Conservation (phyloP, 257 asterid species). For the Rhazya stricta region DNA sequence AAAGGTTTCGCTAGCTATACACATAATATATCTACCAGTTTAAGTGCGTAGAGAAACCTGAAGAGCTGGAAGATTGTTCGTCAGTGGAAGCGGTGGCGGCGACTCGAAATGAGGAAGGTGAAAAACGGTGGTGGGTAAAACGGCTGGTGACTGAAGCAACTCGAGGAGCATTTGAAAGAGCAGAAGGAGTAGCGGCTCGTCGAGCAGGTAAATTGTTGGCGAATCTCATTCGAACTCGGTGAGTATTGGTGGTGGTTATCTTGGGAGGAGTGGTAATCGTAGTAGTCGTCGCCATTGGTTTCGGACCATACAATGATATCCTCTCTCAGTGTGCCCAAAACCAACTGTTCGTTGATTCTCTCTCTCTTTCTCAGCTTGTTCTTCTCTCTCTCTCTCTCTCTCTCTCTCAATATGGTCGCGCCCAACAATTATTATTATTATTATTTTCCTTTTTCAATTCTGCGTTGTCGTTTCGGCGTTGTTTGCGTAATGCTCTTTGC, state of each 20-base stretch:
- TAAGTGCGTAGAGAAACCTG: conserved; percentile 21
- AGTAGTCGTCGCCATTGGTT: conserved; percentile 31
- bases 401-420: no score
- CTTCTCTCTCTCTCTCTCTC: not conserved
- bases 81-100: conserved; percentile 21
- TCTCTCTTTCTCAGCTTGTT: not conserved
- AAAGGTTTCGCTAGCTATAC: not conserved
- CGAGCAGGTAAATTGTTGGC: not conserved
- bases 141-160: conserved; percentile 8
- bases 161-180: conserved; percentile 16
- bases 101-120: conserved; percentile 15
- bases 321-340: not conserved
- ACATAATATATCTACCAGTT: not conserved
- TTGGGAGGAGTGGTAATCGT: conserved; percentile 19
- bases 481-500: no score
- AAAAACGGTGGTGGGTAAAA: conserved; percentile 8
- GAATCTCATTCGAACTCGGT: conserved; percentile 15
- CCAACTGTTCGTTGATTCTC: not conserved
- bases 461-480: no score
- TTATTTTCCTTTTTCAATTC: no score
- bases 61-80: conserved; percentile 22
- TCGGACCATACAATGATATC: conserved; percentile 30
- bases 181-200: conserved; percentile 11
- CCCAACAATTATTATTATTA: no score
- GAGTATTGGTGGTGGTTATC: not conserved